These are phyloP conservation scores for Hemisphaericaspora xylofermentans DNA, from an alignment of 1,139 yeast species.

Conservation along the genomic window DNA sequence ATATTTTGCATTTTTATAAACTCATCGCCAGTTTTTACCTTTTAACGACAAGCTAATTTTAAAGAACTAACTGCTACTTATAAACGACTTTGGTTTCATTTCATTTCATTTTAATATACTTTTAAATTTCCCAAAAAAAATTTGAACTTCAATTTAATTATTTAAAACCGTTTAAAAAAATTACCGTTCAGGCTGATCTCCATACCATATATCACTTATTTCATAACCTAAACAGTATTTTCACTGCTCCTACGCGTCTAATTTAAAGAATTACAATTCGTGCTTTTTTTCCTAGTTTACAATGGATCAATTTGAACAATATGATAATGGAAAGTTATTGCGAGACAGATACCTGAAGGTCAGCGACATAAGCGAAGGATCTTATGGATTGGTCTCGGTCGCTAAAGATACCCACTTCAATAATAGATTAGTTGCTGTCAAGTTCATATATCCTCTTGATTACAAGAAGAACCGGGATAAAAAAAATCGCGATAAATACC, in stretches of 20 bases:
- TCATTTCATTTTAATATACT: neutral
- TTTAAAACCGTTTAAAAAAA: neutral
- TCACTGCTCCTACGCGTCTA: neutral
- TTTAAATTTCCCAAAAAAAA: neutral
- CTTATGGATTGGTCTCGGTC: slow-evolving; percentile 87
- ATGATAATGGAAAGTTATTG: slow-evolving; percentile 63
- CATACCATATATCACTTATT: too few species aligned
- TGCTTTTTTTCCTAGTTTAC: neutral
- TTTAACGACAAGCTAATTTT: too few species aligned
- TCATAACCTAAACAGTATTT: too few species aligned
- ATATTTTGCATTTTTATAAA: neutral
- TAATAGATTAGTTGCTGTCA: slow-evolving; percentile 72
- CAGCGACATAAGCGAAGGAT: slow-evolving; percentile 85
- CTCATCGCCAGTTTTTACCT: neutral
- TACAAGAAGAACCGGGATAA: slow-evolving; percentile 28
- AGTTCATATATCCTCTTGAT: slow-evolving; percentile 63
- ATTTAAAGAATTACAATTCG: neutral
- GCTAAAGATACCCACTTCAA: slow-evolving; percentile 65
- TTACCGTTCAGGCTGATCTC: neutral
- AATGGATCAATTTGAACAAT: slow-evolving; percentile 50
- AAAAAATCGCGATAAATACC: slow-evolving; percentile 4
- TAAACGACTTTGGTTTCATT: neutral
- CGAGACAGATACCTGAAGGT: slow-evolving; percentile 66
- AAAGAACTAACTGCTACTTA: too few species aligned
- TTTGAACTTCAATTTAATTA: too few species aligned